A percentile compares a stretch with the other conserved stretches of the same genome.
Conservation (phyloP, 257 asterid genomes). For the Ballota nigra region DNA sequence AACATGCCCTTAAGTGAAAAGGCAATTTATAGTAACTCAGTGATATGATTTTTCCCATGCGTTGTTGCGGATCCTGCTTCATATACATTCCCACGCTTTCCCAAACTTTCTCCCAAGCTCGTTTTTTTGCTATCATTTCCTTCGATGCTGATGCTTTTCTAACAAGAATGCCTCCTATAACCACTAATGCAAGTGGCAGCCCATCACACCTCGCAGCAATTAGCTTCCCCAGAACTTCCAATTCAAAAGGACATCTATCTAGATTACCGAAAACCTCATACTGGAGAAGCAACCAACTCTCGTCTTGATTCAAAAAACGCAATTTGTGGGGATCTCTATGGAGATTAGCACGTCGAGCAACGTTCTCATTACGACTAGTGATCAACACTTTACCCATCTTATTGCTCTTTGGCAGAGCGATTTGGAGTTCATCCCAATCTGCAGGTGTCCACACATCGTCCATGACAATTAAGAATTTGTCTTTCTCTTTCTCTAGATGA, state of each 20-base stretch:
- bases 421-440: conserved; percentile 34
- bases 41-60: conserved; percentile 34
- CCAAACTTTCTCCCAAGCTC: conserved; percentile 39
- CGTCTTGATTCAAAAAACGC: conserved; percentile 33
- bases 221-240: conserved; percentile 27
- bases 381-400: conserved; percentile 38
- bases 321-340: conserved; percentile 29
- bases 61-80: conserved; percentile 23
- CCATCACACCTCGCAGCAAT: conserved; percentile 40
- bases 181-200: conserved; percentile 55
- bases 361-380: conserved; percentile 38
- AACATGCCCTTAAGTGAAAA: conserved; percentile 42
- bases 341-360: conserved; percentile 28
- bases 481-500: conserved; percentile 15
- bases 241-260: conserved; percentile 27
- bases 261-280: conserved; percentile 38
- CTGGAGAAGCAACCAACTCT: conserved; percentile 42
- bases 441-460: conserved; percentile 40
- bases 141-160: conserved; percentile 18
- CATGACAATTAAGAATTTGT: conserved; percentile 39
- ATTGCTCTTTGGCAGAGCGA: conserved; percentile 35
- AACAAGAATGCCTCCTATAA: conserved; percentile 49
- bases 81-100: conserved; percentile 25
- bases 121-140: conserved; percentile 15
- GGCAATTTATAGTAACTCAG: conserved; percentile 53